These are phyloP conservation scores for Stephania cephalantha DNA, from an alignment of 164 flowering plant species.

Conservation along the genomic window DNA sequence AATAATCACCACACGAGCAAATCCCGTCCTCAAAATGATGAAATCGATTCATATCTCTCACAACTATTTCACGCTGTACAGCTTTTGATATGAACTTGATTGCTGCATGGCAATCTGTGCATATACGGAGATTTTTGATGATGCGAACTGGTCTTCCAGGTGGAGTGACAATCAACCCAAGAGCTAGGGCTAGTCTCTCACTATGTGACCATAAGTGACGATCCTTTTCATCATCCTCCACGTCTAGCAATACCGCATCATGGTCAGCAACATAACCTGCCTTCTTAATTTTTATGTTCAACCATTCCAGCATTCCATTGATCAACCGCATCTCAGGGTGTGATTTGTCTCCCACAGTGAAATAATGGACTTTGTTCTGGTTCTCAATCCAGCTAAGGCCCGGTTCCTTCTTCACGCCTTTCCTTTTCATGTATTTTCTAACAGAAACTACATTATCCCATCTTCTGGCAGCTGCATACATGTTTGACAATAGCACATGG, in stretches of 20 bases:
- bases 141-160: conserved; percentile 57
- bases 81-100: conserved; percentile 57
- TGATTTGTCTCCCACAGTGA: conserved; percentile 61
- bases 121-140: conserved; percentile 77
- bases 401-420: conserved; percentile 80
- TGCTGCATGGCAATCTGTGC: conserved; percentile 72
- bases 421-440: conserved; percentile 67
- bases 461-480: conserved; percentile 64
- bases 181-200: conserved; percentile 86
- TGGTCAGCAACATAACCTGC: conserved; percentile 61
- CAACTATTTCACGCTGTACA: conserved; percentile 59
- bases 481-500: conserved; percentile 67
- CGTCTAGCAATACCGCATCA: conserved; percentile 56
- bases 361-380: conserved; percentile 61
- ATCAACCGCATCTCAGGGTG: conserved; percentile 66
- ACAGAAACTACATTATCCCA: conserved; percentile 63
- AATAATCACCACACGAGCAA: conserved; percentile 93
- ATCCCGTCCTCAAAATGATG: conserved; percentile 72
- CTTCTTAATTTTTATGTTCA: conserved; percentile 41
- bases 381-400: conserved; percentile 87
- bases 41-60: conserved; percentile 86
- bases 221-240: conserved; percentile 76
- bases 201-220: conserved; percentile 69
- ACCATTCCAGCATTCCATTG: conserved; percentile 67
- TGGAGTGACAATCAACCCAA: conserved; percentile 50